Conservation (phyloP, 306 rosid genomes). For the Fagus sylvatica region DNA sequence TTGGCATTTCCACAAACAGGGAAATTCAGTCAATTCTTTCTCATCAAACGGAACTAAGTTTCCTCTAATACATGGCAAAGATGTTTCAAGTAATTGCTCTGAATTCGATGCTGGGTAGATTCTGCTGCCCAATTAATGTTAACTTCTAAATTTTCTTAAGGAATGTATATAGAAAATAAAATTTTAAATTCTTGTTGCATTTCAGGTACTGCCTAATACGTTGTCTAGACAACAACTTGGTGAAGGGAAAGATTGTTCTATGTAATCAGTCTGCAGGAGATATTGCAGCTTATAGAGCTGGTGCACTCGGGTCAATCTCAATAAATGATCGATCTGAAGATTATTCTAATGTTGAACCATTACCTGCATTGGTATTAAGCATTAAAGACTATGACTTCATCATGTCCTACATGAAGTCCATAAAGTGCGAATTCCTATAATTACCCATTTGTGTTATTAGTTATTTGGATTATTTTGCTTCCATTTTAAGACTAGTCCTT, state of each 20-base stretch:
- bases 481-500: background rate
- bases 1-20: background rate
- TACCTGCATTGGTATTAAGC: background rate
- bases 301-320: slow-evolving; percentile 27
- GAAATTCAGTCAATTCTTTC: slow-evolving; percentile 13
- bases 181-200: too few relatives aligned
- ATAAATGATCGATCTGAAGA: background rate
- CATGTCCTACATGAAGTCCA: background rate
- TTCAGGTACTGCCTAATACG: background rate
- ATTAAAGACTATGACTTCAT: background rate
- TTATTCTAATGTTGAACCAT: background rate
- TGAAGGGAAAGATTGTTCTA: slow-evolving; percentile 39
- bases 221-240: slow-evolving; percentile 7
- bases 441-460: background rate
- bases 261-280: background rate
- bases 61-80: slow-evolving; percentile 3
- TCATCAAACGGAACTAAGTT: background rate
- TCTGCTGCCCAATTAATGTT: background rate
- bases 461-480: background rate
- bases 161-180: rapidly evolving
- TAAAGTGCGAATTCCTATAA: background rate
- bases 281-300: background rate
- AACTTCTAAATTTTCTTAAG: background rate
- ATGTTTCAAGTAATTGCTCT: background rate
- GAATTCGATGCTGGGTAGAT: background rate